Evolutionary conservation across 495 filamentous ascomycete genomes (phyloP), one percentile per base, ranked within the genome.

Genomic region (Xylaria palmicola): DNA sequence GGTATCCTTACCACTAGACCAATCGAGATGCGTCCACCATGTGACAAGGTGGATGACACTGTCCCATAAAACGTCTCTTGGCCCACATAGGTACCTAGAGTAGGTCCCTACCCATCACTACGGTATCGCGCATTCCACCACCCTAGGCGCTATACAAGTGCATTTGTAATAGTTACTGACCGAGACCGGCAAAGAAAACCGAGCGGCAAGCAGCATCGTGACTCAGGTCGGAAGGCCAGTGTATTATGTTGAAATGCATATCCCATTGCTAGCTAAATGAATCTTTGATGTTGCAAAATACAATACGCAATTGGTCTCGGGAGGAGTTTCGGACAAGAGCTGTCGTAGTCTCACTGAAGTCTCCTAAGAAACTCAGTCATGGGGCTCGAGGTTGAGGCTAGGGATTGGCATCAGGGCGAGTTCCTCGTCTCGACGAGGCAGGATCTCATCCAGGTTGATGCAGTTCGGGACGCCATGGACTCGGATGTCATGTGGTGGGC

Each of bases 401-500:
- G 40, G 15, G 64, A 68, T 56, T 74, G 71, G 71, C 70, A 70
- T 48, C 62, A 60, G 45, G 62, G 69, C 30, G 65, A 69, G 27
- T 83, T 74, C 52, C 49, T 82, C 27, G 67, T 84, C 61, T 86
- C 84, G 3, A 86, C 79, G 12, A 75, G 85, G 45, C 74, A 68
- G 19, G 59, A 64, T 9, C 73, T 81, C 20, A 69, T 88, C 62
- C 75, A 83, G 7, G 65, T 79, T 32, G 57, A 73, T 36, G 77
- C 77, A 6, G 66, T 87, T 58, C 82, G 82, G 55, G 69, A 68
- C 1, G 83, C 79, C 6, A 76, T 86, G 66, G 75, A 37, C 17
- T 77, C 77, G 0, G 80, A 86, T 39, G 54, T 77, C 43, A 62
- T 86, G 49, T 86, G 84, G 77, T 87, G 85, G 85, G 74, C 79